Base-by-base conservation (phyloP, 148 eudicot genomes). In the Nyssa sinensis region DNA sequence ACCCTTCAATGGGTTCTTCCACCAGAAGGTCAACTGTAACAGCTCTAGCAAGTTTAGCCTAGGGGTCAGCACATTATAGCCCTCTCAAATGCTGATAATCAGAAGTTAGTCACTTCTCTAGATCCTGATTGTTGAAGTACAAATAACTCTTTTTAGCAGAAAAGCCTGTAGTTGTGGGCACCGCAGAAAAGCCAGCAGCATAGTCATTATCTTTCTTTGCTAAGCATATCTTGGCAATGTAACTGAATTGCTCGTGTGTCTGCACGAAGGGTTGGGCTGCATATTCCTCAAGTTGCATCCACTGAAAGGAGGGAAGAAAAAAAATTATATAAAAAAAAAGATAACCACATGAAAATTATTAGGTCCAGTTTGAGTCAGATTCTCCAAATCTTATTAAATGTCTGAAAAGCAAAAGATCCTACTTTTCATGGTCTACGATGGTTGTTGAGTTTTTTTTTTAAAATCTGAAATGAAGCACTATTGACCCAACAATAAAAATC, bases 221-320 rank as follows among this genome's bases (percentile, higher is more conserved):
- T 21, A 69, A 66, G 62, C 88, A 87, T 27, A 83, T 74, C 62
- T 81, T 65, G 33, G 73, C 73, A 9, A 78, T 72, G 68, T 64
- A 24, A 49, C 35, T 74, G 44, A 82, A 79, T 35, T 67, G 75
- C 51, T 80, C 84, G 10, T 78, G 69, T 49, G 77, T 76, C 69
- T 78, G 73, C 51, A 74, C 71, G 69, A 80, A 80, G 4, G 90
- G 75, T 33, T 84, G 82, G 2, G 75, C 86, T 53, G 88, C 85
- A 35, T 82, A 87, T 82, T 87, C 90, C 57, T 84, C 86, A 63
- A 82, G 62, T 3, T 78, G 74, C 84, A 87, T 84, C 90, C 90
- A 87, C 88, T 87, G 82, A 69, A 72, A 33, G 21, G 39, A n/a
- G 7, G 34, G 16, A 5, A 39, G 30, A 69, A 69, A 3, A 51